Percentiles rank a stretch among this genome's conserved stretches.
These are phyloP conservation scores for Alternaria solani DNA, from an alignment of 2,329 filamentous ascomycete species.

Conservation along the genomic window DNA sequence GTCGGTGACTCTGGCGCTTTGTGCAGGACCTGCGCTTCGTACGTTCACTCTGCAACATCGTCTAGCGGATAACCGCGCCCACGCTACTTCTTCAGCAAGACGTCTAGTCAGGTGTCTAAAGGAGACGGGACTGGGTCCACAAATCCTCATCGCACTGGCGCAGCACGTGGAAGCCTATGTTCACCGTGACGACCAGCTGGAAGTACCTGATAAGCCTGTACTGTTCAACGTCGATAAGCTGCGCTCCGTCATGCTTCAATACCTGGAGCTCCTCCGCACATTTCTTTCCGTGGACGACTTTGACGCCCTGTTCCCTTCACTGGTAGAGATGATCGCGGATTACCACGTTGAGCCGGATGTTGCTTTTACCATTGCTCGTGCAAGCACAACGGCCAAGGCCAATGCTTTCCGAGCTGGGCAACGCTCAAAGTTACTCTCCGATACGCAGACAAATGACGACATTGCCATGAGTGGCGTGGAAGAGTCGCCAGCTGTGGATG, in stretches of 20 bases:
- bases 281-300: constrained; percentile 81
- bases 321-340: constrained; percentile 75
- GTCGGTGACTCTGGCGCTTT: constrained; percentile 84
- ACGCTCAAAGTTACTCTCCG: constrained; percentile 24
- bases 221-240: constrained; percentile 91
- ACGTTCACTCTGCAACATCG: constrained; percentile 79
- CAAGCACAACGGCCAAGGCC: constrained; percentile 66
- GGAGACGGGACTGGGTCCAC: constrained; percentile 78
- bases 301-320: constrained; percentile 76
- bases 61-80: constrained; percentile 82
- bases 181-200: constrained; percentile 74
- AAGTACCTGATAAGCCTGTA: constrained; percentile 87
- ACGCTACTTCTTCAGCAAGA: constrained; percentile 75
- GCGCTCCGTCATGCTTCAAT: constrained; percentile 84
- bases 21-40: constrained; percentile 80
- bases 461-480: constrained; percentile 40
- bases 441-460: constrained; percentile 60
- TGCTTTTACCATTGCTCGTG: constrained; percentile 84
- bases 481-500: constrained; percentile 19
- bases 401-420: constrained; percentile 50
- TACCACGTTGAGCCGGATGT: constrained; percentile 82
- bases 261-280: constrained; percentile 84
- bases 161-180: constrained; percentile 90
- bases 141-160: constrained; percentile 86
- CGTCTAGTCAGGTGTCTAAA: constrained; percentile 81